Base-by-base conservation (phyloP, 2,329 filamentous ascomycete species). In the Aspergillus floridensis region DNA sequence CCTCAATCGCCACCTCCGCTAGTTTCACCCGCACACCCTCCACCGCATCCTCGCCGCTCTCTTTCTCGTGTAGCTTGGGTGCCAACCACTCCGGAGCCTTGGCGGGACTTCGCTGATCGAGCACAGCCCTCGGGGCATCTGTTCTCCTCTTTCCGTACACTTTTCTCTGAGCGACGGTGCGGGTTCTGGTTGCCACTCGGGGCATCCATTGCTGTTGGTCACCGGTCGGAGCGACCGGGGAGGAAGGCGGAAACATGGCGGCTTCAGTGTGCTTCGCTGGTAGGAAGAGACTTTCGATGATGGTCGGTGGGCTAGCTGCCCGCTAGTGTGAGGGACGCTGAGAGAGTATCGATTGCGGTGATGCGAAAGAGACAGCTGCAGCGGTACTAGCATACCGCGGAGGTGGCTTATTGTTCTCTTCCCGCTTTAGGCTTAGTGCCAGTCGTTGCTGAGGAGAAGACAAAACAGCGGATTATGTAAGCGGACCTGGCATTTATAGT, bases 121-220 rank as follows among this genome's bases (percentile, higher is more conserved):
- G 70, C 1, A 76, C 73, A 3, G 74, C 73, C n/a, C 70, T 65
- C 0, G 75, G 70, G 2, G 73, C 71, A 61, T 76, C 71, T 19
- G 62, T 67, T 38, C 65, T 68, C 51, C 70, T 64, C 53, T 76
- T 75, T 12, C 74, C 75, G 44, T 76, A 76, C 11, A 77, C 74
- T 57, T 65, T 70, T 53, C 69, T 65, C 21, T 72, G 70, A 6
- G 68, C 61, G 26, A 65, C 60, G 1, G 64, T 56, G 31, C 64
- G 66, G 51, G 68, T 62, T 32, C 68, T 72, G 32, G 68, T 61
- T n/a, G 63, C 59, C 44, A 64, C 58, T 63, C 68, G 66, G 16
- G 64, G 44, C 22, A 53, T 64, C 31, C 66, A 57, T 44, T 59
- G 61, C 57, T 56, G 69, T 56, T 66, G 56, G 56, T 67, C 62